A percentile compares a stretch with the other conserved stretches of the same genome.
Conservation (phyloP, 2,329 filamentous ascomycete genomes). For the Aspergillus intermedius region DNA sequence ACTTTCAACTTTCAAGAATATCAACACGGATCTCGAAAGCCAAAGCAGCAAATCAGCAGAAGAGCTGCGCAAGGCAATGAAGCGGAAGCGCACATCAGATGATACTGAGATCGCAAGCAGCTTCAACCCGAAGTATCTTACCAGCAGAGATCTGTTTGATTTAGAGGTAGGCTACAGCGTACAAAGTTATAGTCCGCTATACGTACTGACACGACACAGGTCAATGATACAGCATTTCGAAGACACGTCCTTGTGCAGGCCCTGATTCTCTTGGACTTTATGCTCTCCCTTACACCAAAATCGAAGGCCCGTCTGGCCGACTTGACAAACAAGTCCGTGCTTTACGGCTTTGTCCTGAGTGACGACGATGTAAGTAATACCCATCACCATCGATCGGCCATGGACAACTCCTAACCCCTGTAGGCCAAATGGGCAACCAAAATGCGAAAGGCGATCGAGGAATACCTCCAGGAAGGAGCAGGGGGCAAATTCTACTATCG, state of each 20-base stretch:
- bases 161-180: constrained; percentile 61
- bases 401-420: constrained; percentile 10
- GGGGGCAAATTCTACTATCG: constrained; percentile 92
- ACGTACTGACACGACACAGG: constrained; percentile 43
- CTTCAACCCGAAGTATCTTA: constrained; percentile 97
- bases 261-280: constrained; percentile 88
- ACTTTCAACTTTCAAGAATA: constrained; percentile 67
- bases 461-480: constrained; percentile 70
- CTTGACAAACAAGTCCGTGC: constrained; percentile 77
- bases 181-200: not conserved
- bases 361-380: constrained; percentile 66
- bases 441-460: constrained; percentile 71
- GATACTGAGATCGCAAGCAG: constrained; percentile 60
- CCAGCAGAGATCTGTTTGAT: constrained; percentile 92
- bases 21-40: constrained; percentile 63
- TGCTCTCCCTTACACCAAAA: constrained; percentile 78
- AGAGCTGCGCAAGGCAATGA: constrained; percentile 59
- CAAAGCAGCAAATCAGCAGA: constrained; percentile 53
- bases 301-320: constrained; percentile 72
- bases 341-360: constrained; percentile 70
- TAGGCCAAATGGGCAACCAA: constrained; percentile 76
- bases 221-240: constrained; percentile 89
- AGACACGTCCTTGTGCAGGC: constrained; percentile 92
- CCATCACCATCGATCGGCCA: constrained; percentile 48
- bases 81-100: constrained; percentile 62